These are phyloP conservation scores for Castanea sativa DNA, from an alignment of 306 rosid genomes.

Conservation along the genomic window DNA sequence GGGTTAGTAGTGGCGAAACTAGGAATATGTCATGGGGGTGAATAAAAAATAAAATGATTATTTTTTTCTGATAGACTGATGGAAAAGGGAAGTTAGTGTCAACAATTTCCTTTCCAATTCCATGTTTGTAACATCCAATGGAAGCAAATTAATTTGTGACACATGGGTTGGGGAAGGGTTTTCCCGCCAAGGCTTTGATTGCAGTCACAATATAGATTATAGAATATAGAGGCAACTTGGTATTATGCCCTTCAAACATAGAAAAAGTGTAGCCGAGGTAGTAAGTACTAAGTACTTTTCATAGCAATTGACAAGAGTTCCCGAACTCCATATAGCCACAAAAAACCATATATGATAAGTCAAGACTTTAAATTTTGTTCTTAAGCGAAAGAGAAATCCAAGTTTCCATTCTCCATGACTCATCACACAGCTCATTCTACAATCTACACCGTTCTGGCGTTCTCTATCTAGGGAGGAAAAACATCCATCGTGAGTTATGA, in stretches of 20 bases:
- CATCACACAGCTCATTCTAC: not conserved
- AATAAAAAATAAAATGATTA: too few species aligned
- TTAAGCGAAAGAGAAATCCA: not conserved
- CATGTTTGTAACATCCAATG: not conserved
- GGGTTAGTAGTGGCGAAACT: too few species aligned
- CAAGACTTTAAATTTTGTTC: not conserved
- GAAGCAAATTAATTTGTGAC: not conserved
- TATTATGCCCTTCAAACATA: not conserved
- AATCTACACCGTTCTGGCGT: not conserved
- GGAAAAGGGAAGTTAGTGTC: not conserved
- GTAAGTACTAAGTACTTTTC: not conserved
- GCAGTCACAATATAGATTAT: not conserved
- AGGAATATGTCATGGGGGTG: too few species aligned
- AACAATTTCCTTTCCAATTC: not conserved
- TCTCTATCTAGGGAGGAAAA: not conserved
- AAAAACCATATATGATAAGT: not conserved
- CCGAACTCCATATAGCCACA: slow-evolving; percentile 7
- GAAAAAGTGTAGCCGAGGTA: not conserved
- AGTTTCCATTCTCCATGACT: not conserved
- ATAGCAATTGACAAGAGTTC: not conserved
- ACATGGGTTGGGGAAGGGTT: not conserved
- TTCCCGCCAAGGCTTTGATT: not conserved
- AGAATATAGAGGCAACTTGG: not conserved
- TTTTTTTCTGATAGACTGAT: not conserved
- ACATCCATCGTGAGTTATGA: not conserved